A percentile compares a stretch with the other conserved stretches of the same genome.
Conservation (phyloP, 202 grass and related monocot genomes). For the Thinopyrum obtusiflorum region DNA sequence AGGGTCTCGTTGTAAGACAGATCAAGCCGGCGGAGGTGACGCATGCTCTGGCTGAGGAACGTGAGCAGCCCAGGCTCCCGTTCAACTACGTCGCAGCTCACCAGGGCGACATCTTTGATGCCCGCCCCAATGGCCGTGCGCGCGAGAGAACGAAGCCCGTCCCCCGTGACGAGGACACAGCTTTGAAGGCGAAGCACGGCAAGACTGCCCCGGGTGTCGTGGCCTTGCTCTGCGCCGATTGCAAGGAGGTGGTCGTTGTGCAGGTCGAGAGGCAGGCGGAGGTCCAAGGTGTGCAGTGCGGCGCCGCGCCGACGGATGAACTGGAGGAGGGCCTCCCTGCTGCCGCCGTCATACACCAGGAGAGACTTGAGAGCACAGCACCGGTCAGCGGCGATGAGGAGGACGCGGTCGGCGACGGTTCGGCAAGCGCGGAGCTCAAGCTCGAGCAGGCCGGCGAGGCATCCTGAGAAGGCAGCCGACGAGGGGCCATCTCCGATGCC, state of each 20-base stretch:
- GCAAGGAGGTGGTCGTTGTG: slow-evolving; percentile 88
- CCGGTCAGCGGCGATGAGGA: slow-evolving; percentile 63
- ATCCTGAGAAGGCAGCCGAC: slow-evolving; percentile 41
- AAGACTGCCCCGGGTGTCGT: slow-evolving; percentile 23
- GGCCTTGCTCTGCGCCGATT: slow-evolving; percentile 31
- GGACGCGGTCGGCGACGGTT: slow-evolving; percentile 72
- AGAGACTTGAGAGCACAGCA: slow-evolving; percentile 59
- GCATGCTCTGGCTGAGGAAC: slow-evolving; percentile 86
- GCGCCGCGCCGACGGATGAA: slow-evolving; percentile 81
- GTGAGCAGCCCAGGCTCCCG: slow-evolving; percentile 69
- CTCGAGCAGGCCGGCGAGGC: slow-evolving; percentile 49
- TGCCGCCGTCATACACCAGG: slow-evolving; percentile 74
- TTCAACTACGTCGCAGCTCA: slow-evolving; percentile 84
- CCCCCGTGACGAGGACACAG: slow-evolving; percentile 84
- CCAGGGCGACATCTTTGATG: slow-evolving; percentile 81
- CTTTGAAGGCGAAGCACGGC: slow-evolving; percentile 73
- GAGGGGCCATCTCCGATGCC: slow-evolving; percentile 55
- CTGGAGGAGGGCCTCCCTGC: slow-evolving; percentile 63
- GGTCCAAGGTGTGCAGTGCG: slow-evolving; percentile 63
- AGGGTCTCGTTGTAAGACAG: slow-evolving; percentile 82
- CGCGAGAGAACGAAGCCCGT: slow-evolving; percentile 78
- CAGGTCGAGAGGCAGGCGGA: slow-evolving; percentile 88
- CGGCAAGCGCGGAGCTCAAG: slow-evolving; percentile 90
- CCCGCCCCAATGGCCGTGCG: slow-evolving; percentile 42
- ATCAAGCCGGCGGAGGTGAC: slow-evolving; percentile 53